phyloP scores from a whole-genome alignment of 371 early-diverging fungal genomes.

The Circinella minor region DNA sequence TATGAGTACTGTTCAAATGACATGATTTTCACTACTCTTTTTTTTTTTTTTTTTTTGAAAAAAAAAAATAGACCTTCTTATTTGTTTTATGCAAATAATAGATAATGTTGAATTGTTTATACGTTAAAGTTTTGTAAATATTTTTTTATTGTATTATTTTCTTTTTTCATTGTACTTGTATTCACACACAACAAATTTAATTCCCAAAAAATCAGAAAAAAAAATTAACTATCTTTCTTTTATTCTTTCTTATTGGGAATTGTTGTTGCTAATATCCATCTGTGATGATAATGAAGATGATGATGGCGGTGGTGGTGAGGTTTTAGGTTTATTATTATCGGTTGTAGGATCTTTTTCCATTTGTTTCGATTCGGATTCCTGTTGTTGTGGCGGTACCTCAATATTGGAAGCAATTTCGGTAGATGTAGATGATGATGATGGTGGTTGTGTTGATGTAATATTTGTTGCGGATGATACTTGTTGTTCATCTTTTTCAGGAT shows the following conservation, averaged over 20 bases:
- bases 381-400: not conserved
- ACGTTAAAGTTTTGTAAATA: not conserved
- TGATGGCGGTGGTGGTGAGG: not conserved
- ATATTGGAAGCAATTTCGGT: not conserved
- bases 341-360: not conserved
- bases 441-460: not conserved
- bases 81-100: not conserved
- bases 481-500: not conserved
- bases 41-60: too few relatives aligned
- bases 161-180: not conserved
- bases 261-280: not conserved
- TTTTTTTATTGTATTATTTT: not conserved
- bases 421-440: not conserved
- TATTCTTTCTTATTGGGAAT: not conserved
- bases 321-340: not conserved
- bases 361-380: not conserved
- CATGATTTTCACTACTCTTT: not conserved
- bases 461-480: not conserved
- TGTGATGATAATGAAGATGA: not conserved
- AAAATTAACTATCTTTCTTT: not conserved
- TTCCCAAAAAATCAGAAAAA: not conserved
- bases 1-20: slow-evolving; percentile 37
- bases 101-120: too few relatives aligned
- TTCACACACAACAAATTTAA: not conserved
- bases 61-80: not conserved